Conservation (phyloP, 495 filamentous ascomycete species). For the Tuber microsphaerosporum region DNA sequence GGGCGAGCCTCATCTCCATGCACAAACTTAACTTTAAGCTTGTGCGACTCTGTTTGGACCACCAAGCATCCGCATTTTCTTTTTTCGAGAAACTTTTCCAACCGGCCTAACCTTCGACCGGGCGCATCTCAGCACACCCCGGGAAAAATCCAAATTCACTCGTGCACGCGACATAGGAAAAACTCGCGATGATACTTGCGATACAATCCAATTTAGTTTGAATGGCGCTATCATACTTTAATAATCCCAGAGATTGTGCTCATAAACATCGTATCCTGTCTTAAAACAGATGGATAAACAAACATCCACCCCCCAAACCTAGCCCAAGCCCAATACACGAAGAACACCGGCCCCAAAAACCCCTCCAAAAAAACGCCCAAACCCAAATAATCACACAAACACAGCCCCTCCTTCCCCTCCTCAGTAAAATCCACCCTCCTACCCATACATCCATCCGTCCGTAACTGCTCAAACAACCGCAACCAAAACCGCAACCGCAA, state of each 20-base stretch:
- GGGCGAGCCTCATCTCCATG: neutral
- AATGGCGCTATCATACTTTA: neutral
- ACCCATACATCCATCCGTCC: too few relatives aligned
- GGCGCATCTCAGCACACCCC: neutral
- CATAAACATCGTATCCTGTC: neutral
- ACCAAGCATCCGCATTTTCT: neutral
- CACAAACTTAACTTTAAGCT: neutral
- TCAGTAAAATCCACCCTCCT: too few relatives aligned
- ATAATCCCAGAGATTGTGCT: neutral
- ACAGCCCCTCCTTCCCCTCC: neutral
- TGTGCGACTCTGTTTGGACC: neutral
- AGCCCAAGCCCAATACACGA: neutral
- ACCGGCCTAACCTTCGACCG: neutral
- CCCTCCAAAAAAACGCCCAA: neutral
- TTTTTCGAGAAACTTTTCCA: neutral
- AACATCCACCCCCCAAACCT: neutral
- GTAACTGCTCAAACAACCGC: neutral
- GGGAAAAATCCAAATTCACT: neutral
- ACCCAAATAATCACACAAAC: neutral
- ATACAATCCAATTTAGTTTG: neutral
- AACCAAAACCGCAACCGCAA: neutral
- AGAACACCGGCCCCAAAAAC: too few relatives aligned
- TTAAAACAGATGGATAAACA: neutral
- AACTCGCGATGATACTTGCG: neutral
- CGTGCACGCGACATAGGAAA: neutral